Evolutionary conservation across 768 basidiomycete species (phyloP).

Genomic region (Lepiota venenata): DNA sequence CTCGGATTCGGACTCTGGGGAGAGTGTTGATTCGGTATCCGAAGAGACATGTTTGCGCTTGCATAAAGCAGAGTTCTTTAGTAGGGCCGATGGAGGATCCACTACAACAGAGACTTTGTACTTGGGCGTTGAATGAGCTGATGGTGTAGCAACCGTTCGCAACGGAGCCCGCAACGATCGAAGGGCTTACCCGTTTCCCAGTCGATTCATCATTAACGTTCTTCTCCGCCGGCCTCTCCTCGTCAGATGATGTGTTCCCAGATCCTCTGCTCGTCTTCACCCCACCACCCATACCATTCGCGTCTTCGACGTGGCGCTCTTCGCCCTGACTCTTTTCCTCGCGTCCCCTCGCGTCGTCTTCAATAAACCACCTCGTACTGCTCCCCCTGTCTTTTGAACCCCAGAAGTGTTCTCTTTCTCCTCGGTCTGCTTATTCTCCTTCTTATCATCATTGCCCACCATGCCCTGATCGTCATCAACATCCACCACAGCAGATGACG

Average conservation of each 20-base stretch:
- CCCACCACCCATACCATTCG: conserved; percentile 5
- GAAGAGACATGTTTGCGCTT: background rate
- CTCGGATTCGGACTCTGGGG: background rate
- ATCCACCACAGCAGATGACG: background rate
- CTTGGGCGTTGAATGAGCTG: background rate
- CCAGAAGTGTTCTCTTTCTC: conserved; percentile 8
- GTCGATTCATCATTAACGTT: background rate
- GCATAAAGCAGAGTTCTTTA: background rate
- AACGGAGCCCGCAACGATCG: background rate
- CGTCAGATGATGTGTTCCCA: conserved; percentile 1
- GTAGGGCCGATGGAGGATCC: background rate
- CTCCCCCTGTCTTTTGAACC: conserved; percentile 2
- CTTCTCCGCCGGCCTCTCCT: background rate
- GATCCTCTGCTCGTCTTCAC: conserved; percentile 12
- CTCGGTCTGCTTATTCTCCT: background rate
- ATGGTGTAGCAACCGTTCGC: background rate
- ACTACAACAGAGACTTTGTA: conserved; percentile 2
- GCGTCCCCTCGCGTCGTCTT: conserved; percentile 21
- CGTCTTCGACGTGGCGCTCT: conserved; percentile 11
- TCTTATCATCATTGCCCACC: background rate
- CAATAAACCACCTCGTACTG: conserved; percentile 14
- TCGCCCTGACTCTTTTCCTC: conserved; percentile 22
- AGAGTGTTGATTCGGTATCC: background rate
- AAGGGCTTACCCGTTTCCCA: background rate
- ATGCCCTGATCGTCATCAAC: conserved; percentile 13